These are phyloP conservation scores for Paraglomus occultum DNA, from an alignment of 192 early-diverging fungal genomes.

Conservation along the genomic window DNA sequence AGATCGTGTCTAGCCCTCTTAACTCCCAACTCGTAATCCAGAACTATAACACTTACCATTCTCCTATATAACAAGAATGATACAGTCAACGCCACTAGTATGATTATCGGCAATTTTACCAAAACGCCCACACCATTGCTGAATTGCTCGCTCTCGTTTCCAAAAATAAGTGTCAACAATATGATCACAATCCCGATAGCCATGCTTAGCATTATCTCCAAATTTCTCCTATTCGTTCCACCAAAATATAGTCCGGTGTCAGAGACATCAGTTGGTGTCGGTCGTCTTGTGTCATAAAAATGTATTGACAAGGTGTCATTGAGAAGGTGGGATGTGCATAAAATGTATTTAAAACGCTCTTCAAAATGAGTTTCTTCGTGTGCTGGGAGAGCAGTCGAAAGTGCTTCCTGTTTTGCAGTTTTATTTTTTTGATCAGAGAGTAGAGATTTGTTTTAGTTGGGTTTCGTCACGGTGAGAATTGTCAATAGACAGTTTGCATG, in stretches of 20 bases:
- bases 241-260: conserved; percentile 23
- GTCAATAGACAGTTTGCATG: background rate
- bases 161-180: conserved; percentile 22
- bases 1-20: background rate
- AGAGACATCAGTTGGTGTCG: conserved; percentile 30
- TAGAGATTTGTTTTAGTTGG: background rate
- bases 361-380: conserved; percentile 54
- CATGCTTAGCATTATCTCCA: conserved; percentile 25
- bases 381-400: conserved; percentile 45
- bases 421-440: background rate
- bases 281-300: conserved; percentile 40
- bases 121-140: background rate
- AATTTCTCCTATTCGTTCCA: conserved; percentile 17
- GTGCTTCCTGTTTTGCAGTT: conserved; percentile 42
- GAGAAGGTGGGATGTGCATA: conserved; percentile 56
- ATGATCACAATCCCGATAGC: conserved; percentile 23
- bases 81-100: conserved; percentile 26
- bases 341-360: conserved; percentile 58
- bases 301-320: conserved; percentile 45
- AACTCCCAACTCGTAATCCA: background rate
- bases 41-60: conserved; percentile 34
- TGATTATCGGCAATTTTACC: conserved; percentile 17
- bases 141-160: conserved; percentile 17
- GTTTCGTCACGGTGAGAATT: background rate
- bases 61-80: conserved; percentile 42